phyloP scores from a whole-genome alignment of 2,329 filamentous ascomycete genomes.

The Herpotrichia juniperi region DNA sequence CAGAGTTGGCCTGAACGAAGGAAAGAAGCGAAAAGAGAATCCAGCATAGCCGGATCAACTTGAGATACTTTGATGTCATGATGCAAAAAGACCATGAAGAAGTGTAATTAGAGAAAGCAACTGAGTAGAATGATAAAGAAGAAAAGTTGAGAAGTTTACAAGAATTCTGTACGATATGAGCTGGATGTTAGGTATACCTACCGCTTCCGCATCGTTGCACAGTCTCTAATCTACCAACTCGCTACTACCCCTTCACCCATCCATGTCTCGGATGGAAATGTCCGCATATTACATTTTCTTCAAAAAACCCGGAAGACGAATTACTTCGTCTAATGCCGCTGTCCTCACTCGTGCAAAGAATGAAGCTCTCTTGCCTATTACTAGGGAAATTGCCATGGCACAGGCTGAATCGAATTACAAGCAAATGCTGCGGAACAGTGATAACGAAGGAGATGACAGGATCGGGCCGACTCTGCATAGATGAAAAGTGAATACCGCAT shows the following conservation, averaged over 20 bases:
- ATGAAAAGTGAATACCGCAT: conserved; percentile 9
- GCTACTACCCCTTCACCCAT: neutral
- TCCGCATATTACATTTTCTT: conserved; percentile 13
- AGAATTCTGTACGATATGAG: no score
- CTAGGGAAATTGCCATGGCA: neutral
- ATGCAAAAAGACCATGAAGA: conserved; percentile 11
- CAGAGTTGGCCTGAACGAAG: conserved; percentile 3
- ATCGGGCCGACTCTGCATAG: neutral
- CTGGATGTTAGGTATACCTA: conserved; percentile 3
- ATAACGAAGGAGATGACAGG: conserved; percentile 5
- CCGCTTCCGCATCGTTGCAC: conserved; percentile 4
- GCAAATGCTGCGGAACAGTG: neutral
- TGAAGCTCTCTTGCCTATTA: neutral
- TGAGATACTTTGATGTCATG: conserved; percentile 13
- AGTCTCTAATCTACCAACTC: conserved; percentile 6
- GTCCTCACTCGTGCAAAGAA: neutral
- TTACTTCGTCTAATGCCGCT: no score
- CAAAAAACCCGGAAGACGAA: no score
- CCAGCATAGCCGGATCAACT: conserved; percentile 26
- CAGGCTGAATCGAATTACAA: conserved; percentile 16
- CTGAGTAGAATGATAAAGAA: neutral
- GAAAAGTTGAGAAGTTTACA: no score
- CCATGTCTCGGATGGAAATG: neutral
- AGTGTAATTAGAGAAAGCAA: conserved; percentile 5
- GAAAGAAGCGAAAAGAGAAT: conserved; percentile 17